Evolutionary conservation across 805 yeast species (phyloP).

Genomic region (Tetrapisispora taiwanensis): DNA sequence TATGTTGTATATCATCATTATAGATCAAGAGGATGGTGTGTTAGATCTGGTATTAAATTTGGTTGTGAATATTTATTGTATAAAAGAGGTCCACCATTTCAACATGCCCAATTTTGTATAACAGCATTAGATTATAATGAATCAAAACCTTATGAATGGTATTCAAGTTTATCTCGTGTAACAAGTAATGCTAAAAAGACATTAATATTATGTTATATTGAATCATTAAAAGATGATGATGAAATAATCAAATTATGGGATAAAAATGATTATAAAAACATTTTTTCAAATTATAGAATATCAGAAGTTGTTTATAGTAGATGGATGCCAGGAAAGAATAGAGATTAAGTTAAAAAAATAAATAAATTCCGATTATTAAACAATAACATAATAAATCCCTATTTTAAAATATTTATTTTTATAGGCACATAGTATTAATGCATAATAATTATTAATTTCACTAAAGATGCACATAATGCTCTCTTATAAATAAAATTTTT

Average conservation of each 20-base stretch:
- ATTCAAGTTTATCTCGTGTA: conserved; percentile 65
- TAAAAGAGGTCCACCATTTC: conserved; percentile 88
- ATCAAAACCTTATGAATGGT: conserved; percentile 44
- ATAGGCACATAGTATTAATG: too few relatives aligned
- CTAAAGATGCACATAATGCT: too few relatives aligned
- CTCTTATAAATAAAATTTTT: too few relatives aligned
- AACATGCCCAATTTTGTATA: conserved; percentile 83
- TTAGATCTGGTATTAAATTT: conserved; percentile 81
- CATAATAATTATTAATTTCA: too few relatives aligned
- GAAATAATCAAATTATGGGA: conserved; percentile 19
- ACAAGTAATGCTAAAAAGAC: conserved; percentile 80
- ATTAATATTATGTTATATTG: conserved; percentile 59
- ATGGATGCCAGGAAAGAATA: conserved; percentile 77
- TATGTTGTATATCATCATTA: conserved; percentile 80
- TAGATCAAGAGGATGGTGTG: conserved; percentile 90
- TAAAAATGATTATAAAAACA: conserved; percentile 10
- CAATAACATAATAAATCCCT: too few relatives aligned
- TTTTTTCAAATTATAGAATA: conserved; percentile 37
- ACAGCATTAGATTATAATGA: conserved; percentile 24
- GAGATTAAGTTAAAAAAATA: conserved; percentile 48
- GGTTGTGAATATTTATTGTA: conserved; percentile 81
- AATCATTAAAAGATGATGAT: conserved; percentile 35
- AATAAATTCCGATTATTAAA: neutral
- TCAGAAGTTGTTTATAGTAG: conserved; percentile 63
- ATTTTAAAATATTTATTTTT: too few relatives aligned